These are phyloP conservation scores for Helicosporidium sp. DNA, from an alignment of 139 green algal species.

Conservation along the genomic window DNA sequence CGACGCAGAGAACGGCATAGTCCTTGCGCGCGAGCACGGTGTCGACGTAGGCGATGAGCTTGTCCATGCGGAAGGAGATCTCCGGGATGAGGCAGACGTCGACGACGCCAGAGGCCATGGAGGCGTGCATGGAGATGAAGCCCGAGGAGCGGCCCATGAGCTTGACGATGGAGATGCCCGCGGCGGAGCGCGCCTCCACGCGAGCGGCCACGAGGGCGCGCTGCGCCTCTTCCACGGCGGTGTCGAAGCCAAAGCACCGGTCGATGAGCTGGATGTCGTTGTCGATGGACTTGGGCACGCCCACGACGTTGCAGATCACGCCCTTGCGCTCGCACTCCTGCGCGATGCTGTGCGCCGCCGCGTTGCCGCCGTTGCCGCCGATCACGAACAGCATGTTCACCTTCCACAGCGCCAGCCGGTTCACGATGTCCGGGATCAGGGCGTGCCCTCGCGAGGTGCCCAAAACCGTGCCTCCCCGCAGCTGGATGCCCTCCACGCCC, in stretches of 20 bases:
- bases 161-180: slow-evolving; percentile 89
- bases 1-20: slow-evolving; percentile 66
- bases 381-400: slow-evolving; percentile 81
- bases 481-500: slow-evolving; percentile 76
- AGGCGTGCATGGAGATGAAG: slow-evolving; percentile 93
- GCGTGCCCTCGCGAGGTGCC: slow-evolving; percentile 80
- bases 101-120: slow-evolving; percentile 64
- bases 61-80: slow-evolving; percentile 61
- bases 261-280: slow-evolving; percentile 89
- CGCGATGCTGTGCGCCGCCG: slow-evolving; percentile 59
- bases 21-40: slow-evolving; percentile 50
- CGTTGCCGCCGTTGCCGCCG: slow-evolving; percentile 67
- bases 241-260: slow-evolving; percentile 69
- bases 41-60: slow-evolving; percentile 39
- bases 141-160: slow-evolving; percentile 90
- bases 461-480: slow-evolving; percentile 77
- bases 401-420: slow-evolving; percentile 67
- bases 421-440: slow-evolving; percentile 79
- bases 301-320: slow-evolving; percentile 61
- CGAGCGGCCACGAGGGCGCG: slow-evolving; percentile 76
- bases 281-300: slow-evolving; percentile 95
- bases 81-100: slow-evolving; percentile 95
- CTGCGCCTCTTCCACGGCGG: slow-evolving; percentile 91
- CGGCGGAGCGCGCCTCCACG: slow-evolving; percentile 62
- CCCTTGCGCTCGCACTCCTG: slow-evolving; percentile 47